Evolutionary conservation across 148 eudicot species (phyloP).

Genomic region (Silene uniflora): DNA sequence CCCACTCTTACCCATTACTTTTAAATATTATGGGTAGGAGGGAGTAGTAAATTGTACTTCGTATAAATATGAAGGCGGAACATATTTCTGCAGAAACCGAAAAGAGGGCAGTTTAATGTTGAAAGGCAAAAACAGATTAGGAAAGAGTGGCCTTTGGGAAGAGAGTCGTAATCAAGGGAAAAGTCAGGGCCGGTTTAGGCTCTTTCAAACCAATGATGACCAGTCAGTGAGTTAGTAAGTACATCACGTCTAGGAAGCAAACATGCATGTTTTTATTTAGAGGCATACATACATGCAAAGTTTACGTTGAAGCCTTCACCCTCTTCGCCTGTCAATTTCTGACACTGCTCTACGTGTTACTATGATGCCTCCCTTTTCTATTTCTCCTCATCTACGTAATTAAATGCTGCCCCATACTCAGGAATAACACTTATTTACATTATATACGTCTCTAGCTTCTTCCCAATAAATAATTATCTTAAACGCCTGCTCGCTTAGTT

Average conservation of each 20-base stretch:
- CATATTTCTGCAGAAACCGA: too few species aligned
- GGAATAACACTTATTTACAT: background rate
- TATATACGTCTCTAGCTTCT: background rate
- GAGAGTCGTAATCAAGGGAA: too few species aligned
- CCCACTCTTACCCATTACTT: too few species aligned
- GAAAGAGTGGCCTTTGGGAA: background rate
- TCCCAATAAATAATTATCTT: background rate
- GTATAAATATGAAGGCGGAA: too few species aligned
- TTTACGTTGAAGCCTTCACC: background rate
- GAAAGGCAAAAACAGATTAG: background rate
- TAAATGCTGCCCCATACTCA: background rate
- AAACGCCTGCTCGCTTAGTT: background rate
- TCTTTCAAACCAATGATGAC: background rate
- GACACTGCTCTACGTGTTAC: background rate
- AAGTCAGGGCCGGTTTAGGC: background rate
- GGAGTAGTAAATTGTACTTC: too few species aligned
- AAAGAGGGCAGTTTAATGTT: too few species aligned
- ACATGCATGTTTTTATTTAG: background rate
- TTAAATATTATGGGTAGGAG: too few species aligned
- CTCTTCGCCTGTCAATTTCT: background rate
- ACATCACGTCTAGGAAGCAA: conserved; percentile 5
- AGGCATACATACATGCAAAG: background rate
- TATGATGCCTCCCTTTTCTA: background rate
- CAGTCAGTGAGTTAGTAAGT: background rate
- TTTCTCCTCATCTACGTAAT: background rate